These are phyloP conservation scores for Fonsecaea nubica DNA, from an alignment of 2,329 filamentous ascomycete genomes.

Conservation along the genomic window DNA sequence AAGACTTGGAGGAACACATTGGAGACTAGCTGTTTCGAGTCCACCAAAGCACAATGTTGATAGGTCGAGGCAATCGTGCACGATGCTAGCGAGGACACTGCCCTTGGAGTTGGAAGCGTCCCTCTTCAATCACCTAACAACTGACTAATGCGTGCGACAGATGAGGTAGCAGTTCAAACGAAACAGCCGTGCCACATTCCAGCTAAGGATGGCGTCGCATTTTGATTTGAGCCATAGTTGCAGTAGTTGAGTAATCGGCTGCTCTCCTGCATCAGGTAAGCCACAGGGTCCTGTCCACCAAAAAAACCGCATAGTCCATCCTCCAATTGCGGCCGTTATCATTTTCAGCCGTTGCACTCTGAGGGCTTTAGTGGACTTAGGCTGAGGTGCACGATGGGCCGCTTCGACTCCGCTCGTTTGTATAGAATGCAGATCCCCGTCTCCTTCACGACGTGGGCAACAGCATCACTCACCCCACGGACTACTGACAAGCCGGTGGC, in stretches of 20 bases:
- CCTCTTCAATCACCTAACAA: not conserved
- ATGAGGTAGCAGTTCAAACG: slow-evolving; percentile 25
- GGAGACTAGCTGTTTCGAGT: slow-evolving; percentile 12
- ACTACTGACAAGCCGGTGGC: not conserved
- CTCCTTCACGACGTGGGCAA: not conserved
- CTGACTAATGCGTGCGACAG: slow-evolving; percentile 18
- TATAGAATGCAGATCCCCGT: not conserved
- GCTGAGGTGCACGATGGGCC: not conserved
- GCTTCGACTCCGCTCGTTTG: not conserved
- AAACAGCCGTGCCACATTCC: not conserved
- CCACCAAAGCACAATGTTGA: slow-evolving; percentile 6
- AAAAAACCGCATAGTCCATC: slow-evolving; percentile 7
- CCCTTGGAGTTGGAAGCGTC: not conserved
- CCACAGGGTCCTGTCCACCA: slow-evolving; percentile 9
- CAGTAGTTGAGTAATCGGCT: slow-evolving; percentile 18
- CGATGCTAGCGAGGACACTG: not conserved
- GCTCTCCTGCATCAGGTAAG: slow-evolving; percentile 18
- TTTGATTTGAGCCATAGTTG: slow-evolving; percentile 8
- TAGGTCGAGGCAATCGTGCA: not conserved
- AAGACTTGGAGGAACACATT: not conserved
- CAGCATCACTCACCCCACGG: not conserved
- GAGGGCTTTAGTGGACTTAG: not conserved
- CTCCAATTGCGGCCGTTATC: slow-evolving; percentile 14
- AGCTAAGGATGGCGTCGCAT: not conserved
- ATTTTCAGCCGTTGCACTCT: slow-evolving; percentile 8